Conservation (phyloP, 2,329 filamentous ascomycete species). For the Trichoderma oligosporum region DNA sequence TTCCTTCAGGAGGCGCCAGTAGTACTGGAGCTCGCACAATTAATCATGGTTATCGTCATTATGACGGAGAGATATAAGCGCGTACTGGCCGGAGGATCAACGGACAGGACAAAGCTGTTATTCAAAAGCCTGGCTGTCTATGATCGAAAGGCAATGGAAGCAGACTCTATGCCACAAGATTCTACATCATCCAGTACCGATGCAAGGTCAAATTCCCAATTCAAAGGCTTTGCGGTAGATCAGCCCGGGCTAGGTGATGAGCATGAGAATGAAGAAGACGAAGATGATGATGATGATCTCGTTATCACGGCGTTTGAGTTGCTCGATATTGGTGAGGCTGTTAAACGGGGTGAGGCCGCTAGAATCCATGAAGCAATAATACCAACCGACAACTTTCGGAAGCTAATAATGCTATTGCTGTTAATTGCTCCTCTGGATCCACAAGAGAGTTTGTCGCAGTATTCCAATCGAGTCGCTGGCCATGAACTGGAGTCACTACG, state of each 20-base stretch:
- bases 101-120: constrained; percentile 59
- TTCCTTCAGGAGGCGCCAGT: constrained; percentile 68
- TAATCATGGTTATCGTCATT: constrained; percentile 69
- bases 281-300: constrained; percentile 57
- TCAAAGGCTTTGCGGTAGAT: constrained; percentile 45
- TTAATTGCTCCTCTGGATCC: constrained; percentile 61
- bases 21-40: constrained; percentile 64
- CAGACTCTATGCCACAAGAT: constrained; percentile 15
- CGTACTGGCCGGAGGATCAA: constrained; percentile 56
- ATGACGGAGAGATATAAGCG: constrained; percentile 66
- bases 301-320: constrained; percentile 66
- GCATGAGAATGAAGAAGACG: constrained; percentile 42
- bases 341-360: constrained; percentile 48
- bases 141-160: constrained; percentile 53
- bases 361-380: constrained; percentile 63
- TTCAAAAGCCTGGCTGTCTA: constrained; percentile 71
- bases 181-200: neutral
- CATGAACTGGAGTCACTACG: constrained; percentile 56
- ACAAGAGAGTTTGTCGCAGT: constrained; percentile 61
- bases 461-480: constrained; percentile 54
- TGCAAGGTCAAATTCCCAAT: constrained; percentile 20
- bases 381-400: constrained; percentile 68
- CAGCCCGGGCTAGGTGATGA: constrained; percentile 43
- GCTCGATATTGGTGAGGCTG: constrained; percentile 60
- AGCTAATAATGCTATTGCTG: constrained; percentile 66